Conservation (phyloP, 2,329 filamentous ascomycete species). For the Aureobasidium sp. region DNA sequence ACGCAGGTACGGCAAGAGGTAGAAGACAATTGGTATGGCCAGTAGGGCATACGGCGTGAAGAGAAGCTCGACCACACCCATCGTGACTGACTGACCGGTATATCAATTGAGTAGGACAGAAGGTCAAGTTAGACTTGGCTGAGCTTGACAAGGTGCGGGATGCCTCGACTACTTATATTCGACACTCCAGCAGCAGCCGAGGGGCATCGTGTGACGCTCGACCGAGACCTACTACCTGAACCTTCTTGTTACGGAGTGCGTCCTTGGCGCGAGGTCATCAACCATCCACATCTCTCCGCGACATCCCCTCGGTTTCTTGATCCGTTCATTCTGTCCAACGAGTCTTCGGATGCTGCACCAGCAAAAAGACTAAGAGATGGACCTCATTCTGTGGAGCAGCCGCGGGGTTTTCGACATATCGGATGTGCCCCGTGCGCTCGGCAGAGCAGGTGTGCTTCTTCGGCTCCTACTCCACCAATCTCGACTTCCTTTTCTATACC, state of each 20-base stretch:
- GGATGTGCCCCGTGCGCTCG: neutral
- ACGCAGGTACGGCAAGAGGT: conserved; percentile 51
- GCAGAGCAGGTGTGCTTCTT: neutral
- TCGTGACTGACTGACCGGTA: conserved; percentile 14
- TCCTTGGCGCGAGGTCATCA: neutral
- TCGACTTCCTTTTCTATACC: neutral
- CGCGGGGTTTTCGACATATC: neutral
- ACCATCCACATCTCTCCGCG: neutral
- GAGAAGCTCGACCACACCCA: conserved; percentile 30
- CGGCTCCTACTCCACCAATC: neutral
- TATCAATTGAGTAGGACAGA: neutral
- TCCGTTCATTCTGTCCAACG: neutral
- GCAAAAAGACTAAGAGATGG: neutral
- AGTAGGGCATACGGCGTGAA: conserved; percentile 40
- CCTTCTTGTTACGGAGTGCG: neutral
- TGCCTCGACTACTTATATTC: neutral
- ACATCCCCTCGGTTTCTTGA: neutral
- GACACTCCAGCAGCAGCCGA: neutral
- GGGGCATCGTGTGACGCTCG: neutral
- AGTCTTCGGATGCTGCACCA: neutral
- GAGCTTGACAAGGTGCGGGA: neutral
- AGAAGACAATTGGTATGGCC: conserved; percentile 43
- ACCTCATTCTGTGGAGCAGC: neutral
- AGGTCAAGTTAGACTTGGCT: neutral
- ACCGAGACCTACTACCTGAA: neutral